phyloP scores from a whole-genome alignment of 202 grass and related monocot genomes.

The Musa balbisiana region DNA sequence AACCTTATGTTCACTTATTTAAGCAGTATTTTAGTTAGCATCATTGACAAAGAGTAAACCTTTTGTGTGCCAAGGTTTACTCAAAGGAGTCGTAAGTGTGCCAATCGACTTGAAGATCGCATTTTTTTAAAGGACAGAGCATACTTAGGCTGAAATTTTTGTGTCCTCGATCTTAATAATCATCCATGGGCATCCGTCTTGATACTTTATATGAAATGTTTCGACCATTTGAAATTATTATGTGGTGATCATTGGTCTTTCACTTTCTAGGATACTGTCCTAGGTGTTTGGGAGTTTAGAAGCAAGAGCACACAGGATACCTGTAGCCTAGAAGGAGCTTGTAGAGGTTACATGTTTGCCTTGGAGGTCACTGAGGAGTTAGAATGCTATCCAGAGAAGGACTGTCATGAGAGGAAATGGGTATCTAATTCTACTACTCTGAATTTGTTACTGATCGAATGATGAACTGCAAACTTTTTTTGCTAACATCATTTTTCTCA shows the following conservation, averaged over 20 bases:
- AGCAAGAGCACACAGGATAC: slow-evolving; percentile 79
- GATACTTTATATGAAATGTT: neutral
- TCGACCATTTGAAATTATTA: slow-evolving; percentile 9
- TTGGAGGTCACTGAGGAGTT: slow-evolving; percentile 75
- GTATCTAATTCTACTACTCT: slow-evolving; percentile 12
- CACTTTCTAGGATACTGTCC: slow-evolving; percentile 33
- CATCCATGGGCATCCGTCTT: neutral
- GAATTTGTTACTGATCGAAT: neutral
- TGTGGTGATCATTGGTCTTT: neutral
- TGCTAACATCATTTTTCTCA: neutral
- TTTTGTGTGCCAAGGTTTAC: too few relatives aligned
- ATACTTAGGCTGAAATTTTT: too few relatives aligned
- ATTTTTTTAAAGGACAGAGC: too few relatives aligned
- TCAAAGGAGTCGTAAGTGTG: too few relatives aligned
- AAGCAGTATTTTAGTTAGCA: too few relatives aligned
- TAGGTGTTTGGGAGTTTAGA: slow-evolving; percentile 72
- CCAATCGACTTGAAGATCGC: too few relatives aligned
- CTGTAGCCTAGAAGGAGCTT: slow-evolving; percentile 53
- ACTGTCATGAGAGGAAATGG: slow-evolving; percentile 56
- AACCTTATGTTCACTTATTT: too few relatives aligned
- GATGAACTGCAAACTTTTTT: too few relatives aligned
- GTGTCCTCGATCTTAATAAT: too few relatives aligned
- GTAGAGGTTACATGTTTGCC: slow-evolving; percentile 84
- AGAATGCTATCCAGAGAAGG: slow-evolving; percentile 63
- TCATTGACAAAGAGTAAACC: too few relatives aligned